Percentiles rank a stretch among this genome's conserved stretches.
phyloP scores from a whole-genome alignment of 2,329 filamentous ascomycete species.

The Cladosporium oxysporum region DNA sequence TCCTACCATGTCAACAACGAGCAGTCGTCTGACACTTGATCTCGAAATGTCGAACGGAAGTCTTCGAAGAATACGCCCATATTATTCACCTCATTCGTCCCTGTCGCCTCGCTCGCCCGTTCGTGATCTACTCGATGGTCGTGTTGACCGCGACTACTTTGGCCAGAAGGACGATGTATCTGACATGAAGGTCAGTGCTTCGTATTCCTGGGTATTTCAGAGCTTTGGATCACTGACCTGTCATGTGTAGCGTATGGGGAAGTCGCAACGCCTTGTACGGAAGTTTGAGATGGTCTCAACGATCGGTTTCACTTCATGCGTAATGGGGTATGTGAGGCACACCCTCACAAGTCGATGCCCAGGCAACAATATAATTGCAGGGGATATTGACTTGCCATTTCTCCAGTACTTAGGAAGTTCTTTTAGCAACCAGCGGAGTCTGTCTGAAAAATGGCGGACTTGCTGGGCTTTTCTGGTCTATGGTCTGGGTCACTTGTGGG shows the following conservation, averaged over 20 bases:
- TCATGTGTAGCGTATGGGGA: background rate
- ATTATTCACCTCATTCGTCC: background rate
- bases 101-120: background rate
- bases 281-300: slow-evolving; percentile 13
- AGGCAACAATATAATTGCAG: background rate
- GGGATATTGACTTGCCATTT: background rate
- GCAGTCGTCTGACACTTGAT: background rate
- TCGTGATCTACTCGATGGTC: background rate
- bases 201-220: too few species aligned
- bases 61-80: background rate
- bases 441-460: slow-evolving; percentile 16
- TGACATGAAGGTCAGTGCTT: slow-evolving; percentile 11
- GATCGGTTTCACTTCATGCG: slow-evolving; percentile 13
- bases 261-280: slow-evolving; percentile 6
- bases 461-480: slow-evolving; percentile 11
- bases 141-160: background rate
- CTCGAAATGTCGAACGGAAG: background rate
- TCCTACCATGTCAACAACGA: background rate
- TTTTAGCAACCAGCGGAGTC: slow-evolving; percentile 17
- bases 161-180: background rate
- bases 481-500: slow-evolving; percentile 13
- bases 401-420: slow-evolving; percentile 16
- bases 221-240: background rate
- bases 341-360: background rate
- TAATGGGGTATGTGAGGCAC: slow-evolving; percentile 8